These are phyloP conservation scores for Aspergillus pseudonomiae DNA, from an alignment of 2,329 filamentous ascomycete genomes.

Conservation along the genomic window DNA sequence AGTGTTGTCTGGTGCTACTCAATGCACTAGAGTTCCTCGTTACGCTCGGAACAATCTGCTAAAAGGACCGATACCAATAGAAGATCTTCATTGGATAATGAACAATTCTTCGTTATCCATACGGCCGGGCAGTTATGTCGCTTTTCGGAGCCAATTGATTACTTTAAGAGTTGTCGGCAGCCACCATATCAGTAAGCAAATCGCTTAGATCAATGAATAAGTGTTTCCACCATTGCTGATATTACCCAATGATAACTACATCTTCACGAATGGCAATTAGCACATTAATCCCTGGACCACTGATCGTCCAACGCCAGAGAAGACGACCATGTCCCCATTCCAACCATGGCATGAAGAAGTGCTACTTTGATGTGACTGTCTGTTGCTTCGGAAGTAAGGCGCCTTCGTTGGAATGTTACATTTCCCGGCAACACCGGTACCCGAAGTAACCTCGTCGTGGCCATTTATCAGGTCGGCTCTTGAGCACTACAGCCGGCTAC, in stretches of 20 bases:
- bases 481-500: not conserved
- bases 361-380: not conserved
- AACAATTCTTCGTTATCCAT: not conserved
- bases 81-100: not conserved
- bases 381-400: not conserved
- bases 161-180: not conserved
- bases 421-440: not conserved
- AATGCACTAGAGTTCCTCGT: not conserved
- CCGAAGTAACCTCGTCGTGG: not conserved
- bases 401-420: not conserved
- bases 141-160: not conserved
- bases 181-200: not conserved
- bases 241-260: not conserved
- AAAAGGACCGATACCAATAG: not conserved
- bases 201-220: not conserved
- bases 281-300: not conserved
- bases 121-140: not conserved
- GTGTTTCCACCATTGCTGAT: not conserved
- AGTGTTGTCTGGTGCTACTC: not conserved
- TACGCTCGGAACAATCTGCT: not conserved
- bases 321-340: not conserved
- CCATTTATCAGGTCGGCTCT: not conserved
- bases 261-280: not conserved
- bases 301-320: not conserved
- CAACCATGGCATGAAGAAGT: not conserved